These are phyloP conservation scores for Brassica juncea DNA, from an alignment of 345 rosid species.

Conservation along the genomic window DNA sequence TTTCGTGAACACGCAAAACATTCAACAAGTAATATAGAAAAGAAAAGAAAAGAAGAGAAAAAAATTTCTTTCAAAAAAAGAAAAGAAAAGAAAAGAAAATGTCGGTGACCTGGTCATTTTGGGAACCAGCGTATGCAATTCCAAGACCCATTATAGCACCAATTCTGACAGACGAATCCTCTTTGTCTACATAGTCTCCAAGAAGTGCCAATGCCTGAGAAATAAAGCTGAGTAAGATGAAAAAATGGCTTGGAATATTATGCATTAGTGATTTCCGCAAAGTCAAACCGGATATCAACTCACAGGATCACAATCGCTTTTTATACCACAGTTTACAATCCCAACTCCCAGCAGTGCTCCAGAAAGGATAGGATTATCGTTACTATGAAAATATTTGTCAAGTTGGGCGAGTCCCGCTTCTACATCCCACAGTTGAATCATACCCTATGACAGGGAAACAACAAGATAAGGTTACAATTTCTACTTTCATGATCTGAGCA, in stretches of 20 bases:
- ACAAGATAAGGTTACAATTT: slow-evolving; percentile 6
- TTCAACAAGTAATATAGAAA: slow-evolving; percentile 11
- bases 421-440: slow-evolving; percentile 95
- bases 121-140: slow-evolving; percentile 91
- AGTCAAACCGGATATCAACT: slow-evolving; percentile 40
- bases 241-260: background rate
- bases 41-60: background rate
- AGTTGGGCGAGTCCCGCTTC: slow-evolving; percentile 90
- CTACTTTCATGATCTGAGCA: slow-evolving; percentile 4
- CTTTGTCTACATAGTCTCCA: slow-evolving; percentile 68
- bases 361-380: slow-evolving; percentile 79
- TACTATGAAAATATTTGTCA: slow-evolving; percentile 90
- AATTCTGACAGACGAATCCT: slow-evolving; percentile 80
- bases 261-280: background rate
- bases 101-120: slow-evolving; percentile 63
- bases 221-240: slow-evolving; percentile 36
- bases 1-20: slow-evolving; percentile 14
- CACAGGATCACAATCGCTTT: slow-evolving; percentile 92
- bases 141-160: slow-evolving; percentile 98
- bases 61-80: too few relatives aligned
- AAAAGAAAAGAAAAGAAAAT: slow-evolving; percentile 1
- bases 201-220: slow-evolving; percentile 88
- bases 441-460: slow-evolving; percentile 56
- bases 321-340: slow-evolving; percentile 79
- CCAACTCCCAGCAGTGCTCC: slow-evolving; percentile 97